Conservation (phyloP, 345 rosid species). For the Cardamine resedifolia region DNA sequence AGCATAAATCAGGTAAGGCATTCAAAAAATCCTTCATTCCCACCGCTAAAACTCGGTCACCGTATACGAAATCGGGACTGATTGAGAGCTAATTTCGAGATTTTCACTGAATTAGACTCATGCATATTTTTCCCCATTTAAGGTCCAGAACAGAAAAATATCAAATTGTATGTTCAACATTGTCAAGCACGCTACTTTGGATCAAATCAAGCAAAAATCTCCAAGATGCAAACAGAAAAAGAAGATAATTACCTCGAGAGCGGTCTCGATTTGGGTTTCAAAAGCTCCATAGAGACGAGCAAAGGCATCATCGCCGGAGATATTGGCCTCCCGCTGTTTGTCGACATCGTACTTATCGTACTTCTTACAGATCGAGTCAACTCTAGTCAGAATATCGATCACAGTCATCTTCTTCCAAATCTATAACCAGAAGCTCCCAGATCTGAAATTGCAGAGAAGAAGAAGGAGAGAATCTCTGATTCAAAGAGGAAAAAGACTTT, state of each 20-base stretch:
- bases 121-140: not conserved
- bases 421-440: conserved; percentile 5
- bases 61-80: not conserved
- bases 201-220: conserved; percentile 22
- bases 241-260: conserved; percentile 53
- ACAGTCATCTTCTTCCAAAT: conserved; percentile 66
- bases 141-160: not conserved
- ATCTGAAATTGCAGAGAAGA: conserved; percentile 8
- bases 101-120: conserved; percentile 18
- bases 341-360: conserved; percentile 93
- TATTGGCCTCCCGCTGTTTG: conserved; percentile 72
- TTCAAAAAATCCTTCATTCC: not conserved
- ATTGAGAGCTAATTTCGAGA: not conserved
- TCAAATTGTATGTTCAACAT: not conserved
- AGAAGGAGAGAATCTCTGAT: conserved; percentile 18
- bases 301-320: conserved; percentile 92
- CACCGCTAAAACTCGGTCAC: not conserved
- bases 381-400: conserved; percentile 89
- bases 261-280: conserved; percentile 71
- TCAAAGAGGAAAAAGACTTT: conserved; percentile 6
- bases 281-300: conserved; percentile 72
- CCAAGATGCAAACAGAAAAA: not conserved
- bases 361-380: conserved; percentile 91
- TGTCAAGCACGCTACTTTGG: not conserved
- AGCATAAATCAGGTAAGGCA: not conserved